Evolutionary conservation across 768 basidiomycete genomes (phyloP).

Genomic region (Amanita pseudoporphyria): DNA sequence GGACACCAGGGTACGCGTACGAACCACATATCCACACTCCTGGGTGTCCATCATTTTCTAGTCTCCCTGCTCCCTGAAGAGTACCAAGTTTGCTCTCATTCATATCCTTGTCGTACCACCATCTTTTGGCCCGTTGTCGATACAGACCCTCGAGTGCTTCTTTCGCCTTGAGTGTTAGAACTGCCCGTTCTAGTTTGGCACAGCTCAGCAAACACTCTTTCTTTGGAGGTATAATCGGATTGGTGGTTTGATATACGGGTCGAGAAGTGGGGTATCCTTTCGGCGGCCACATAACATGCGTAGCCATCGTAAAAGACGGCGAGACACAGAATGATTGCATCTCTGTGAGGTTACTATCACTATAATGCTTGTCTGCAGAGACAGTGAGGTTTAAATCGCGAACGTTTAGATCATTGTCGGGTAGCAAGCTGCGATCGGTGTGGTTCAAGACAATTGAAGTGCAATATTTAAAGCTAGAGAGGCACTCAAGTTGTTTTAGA

Average conservation of each 20-base stretch:
- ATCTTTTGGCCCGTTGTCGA: slow-evolving; percentile 22
- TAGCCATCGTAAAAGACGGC: slow-evolving; percentile 56
- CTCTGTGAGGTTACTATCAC: neutral
- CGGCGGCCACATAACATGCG: slow-evolving; percentile 44
- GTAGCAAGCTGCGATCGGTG: slow-evolving; percentile 50
- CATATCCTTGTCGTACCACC: slow-evolving; percentile 36
- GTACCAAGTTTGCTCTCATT: slow-evolving; percentile 30
- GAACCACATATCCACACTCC: slow-evolving; percentile 68
- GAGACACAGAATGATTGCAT: slow-evolving; percentile 26
- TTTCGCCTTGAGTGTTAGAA: slow-evolving; percentile 43
- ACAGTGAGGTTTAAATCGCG: slow-evolving; percentile 59
- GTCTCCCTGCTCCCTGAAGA: slow-evolving; percentile 41
- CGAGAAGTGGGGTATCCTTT: slow-evolving; percentile 23
- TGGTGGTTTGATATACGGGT: slow-evolving; percentile 62
- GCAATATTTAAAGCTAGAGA: slow-evolving; percentile 45
- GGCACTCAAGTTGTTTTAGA: slow-evolving; percentile 33
- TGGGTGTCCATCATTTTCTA: slow-evolving; percentile 21
- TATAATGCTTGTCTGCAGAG: slow-evolving; percentile 6
- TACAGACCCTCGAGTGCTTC: slow-evolving; percentile 39
- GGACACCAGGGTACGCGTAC: slow-evolving; percentile 65
- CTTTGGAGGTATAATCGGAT: slow-evolving; percentile 49
- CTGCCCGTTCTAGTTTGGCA: slow-evolving; percentile 53
- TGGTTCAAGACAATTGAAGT: slow-evolving; percentile 62
- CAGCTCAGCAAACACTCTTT: slow-evolving; percentile 42
- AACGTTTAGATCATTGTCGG: slow-evolving; percentile 35